A percentile compares a stretch with the other conserved stretches of the same genome.
Evolutionary conservation across 208 protist species (phyloP).

Genomic region (Tritrichomonas foetus): DNA sequence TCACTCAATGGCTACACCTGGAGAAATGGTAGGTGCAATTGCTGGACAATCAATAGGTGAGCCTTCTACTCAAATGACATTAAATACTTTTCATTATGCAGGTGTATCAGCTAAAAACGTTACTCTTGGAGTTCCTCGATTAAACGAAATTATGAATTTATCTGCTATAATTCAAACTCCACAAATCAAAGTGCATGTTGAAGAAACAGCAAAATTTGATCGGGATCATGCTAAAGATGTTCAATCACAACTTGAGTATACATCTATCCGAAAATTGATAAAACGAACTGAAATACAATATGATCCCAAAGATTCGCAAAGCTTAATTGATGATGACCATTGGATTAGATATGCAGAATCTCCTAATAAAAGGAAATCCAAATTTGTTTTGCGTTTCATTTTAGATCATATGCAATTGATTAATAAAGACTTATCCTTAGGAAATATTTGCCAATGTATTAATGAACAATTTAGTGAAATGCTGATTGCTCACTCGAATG

Average conservation of each 20-base stretch:
- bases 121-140: slow-evolving; percentile 95
- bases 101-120: slow-evolving; percentile 98
- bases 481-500: slow-evolving; percentile 76
- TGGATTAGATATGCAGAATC: slow-evolving; percentile 61
- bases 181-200: slow-evolving; percentile 70
- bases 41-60: slow-evolving; percentile 99
- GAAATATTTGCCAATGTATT: not conserved
- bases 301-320: slow-evolving; percentile 81
- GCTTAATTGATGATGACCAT: slow-evolving; percentile 82
- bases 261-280: slow-evolving; percentile 45
- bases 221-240: slow-evolving; percentile 49
- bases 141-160: slow-evolving; percentile 98
- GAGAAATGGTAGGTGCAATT: slow-evolving; percentile 94
- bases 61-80: slow-evolving; percentile 99
- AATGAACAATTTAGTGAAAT: slow-evolving; percentile 70
- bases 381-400: slow-evolving; percentile 79
- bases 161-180: slow-evolving; percentile 86
- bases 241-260: slow-evolving; percentile 50
- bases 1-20: slow-evolving; percentile 78
- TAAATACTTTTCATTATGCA: slow-evolving; percentile 99
- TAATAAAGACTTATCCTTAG: not conserved
- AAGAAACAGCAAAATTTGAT: slow-evolving; percentile 62
- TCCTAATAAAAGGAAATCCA: not conserved
- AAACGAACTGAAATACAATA: slow-evolving; percentile 76
- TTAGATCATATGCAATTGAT: slow-evolving; percentile 65